Conservation (phyloP, 345 rosid species). For the Eucalyptus erythrocorys region DNA sequence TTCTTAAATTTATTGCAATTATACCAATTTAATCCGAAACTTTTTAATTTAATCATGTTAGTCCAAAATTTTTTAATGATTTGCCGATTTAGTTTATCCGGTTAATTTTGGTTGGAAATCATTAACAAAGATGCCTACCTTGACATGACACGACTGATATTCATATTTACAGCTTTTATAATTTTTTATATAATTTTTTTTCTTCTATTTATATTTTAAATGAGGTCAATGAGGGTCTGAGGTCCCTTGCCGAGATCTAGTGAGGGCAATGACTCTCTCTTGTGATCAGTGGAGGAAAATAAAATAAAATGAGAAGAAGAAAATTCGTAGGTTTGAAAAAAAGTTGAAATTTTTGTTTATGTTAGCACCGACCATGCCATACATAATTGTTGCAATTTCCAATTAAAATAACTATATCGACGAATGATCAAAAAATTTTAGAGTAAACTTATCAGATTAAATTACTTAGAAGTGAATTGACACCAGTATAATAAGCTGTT, state of each 20-base stretch:
- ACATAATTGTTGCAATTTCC: rapidly evolving
- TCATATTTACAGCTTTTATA: too few species aligned
- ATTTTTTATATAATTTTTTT: too few species aligned
- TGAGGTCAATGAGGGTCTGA: background rate
- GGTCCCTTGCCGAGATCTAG: too few species aligned
- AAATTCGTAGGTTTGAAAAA: too few species aligned
- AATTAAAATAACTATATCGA: too few species aligned
- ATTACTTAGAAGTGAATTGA: background rate
- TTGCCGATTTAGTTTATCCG: rapidly evolving
- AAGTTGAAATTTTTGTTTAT: background rate
- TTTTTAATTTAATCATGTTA: too few species aligned
- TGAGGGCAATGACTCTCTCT: rapidly evolving
- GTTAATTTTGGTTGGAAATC: rapidly evolving
- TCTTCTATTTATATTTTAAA: too few species aligned
- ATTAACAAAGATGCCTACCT: rapidly evolving
- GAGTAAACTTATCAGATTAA: too few species aligned
- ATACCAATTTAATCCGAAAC: rapidly evolving
- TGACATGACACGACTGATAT: too few species aligned
- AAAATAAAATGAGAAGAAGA: too few species aligned
- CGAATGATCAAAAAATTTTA: rapidly evolving
- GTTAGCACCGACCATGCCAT: rapidly evolving
- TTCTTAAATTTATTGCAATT: rapidly evolving
- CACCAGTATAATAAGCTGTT: rapidly evolving
- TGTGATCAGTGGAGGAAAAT: background rate
- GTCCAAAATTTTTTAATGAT: rapidly evolving